Conservation (phyloP, 1,139 yeast species). For the Blastobotrys arbuscula region DNA sequence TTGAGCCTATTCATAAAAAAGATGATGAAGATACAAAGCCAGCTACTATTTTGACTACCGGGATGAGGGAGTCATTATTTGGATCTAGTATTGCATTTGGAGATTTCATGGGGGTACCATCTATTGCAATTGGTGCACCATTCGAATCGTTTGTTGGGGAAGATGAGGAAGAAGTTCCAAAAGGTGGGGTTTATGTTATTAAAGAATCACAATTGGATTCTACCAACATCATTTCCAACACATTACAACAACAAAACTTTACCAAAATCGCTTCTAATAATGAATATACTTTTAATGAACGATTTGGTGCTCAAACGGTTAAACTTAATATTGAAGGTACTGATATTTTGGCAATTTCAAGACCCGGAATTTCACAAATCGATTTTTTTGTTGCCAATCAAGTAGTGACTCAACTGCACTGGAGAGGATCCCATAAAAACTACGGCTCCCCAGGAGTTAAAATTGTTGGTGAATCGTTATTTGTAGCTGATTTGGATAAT, state of each 20-base stretch:
- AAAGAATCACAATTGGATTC: conserved; percentile 12
- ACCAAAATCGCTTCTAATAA: neutral
- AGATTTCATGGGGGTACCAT: conserved; percentile 32
- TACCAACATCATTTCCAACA: neutral
- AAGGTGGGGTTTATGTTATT: conserved; percentile 23
- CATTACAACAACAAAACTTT: neutral
- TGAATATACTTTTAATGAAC: conserved; percentile 15
- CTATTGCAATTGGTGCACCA: conserved; percentile 48
- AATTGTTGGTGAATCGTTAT: conserved; percentile 32
- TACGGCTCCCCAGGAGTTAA: conserved; percentile 41
- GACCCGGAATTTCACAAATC: conserved; percentile 34
- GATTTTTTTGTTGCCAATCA: conserved; percentile 28
- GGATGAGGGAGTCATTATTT: conserved; percentile 30
- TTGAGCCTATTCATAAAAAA: neutral
- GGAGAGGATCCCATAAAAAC: conserved; percentile 20
- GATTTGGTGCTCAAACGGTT: conserved; percentile 31
- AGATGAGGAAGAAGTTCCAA: conserved; percentile 13
- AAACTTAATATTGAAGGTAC: conserved; percentile 14
- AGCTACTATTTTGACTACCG: conserved; percentile 21
- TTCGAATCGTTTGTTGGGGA: conserved; percentile 31
- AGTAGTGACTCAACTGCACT: conserved; percentile 21
- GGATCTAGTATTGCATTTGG: conserved; percentile 43
- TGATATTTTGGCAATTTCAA: conserved; percentile 29
- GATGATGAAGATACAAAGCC: neutral
- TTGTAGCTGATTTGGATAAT: conserved; percentile 33